A percentile compares a stretch with the other conserved stretches of the same genome.
Evolutionary conservation across 2,329 filamentous ascomycete species (phyloP).

Genomic region (Colletotrichum lindemuthianum): DNA sequence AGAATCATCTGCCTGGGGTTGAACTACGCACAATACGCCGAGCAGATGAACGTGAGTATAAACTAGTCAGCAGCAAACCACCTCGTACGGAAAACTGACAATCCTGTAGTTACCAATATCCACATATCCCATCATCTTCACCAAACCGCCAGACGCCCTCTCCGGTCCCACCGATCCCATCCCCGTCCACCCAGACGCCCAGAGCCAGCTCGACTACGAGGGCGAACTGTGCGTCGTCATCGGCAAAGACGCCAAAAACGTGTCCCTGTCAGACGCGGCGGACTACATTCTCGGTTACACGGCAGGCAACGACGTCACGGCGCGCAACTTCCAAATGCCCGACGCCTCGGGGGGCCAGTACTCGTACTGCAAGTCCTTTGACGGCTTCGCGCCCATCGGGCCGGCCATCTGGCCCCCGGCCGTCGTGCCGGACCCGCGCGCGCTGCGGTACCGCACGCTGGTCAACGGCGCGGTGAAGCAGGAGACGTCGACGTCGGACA

Average conservation of each 20-base stretch:
- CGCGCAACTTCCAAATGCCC: constrained; percentile 61
- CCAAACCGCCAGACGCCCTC: constrained; percentile 37
- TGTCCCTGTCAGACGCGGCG: constrained; percentile 56
- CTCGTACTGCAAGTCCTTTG: constrained; percentile 61
- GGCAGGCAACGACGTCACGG: constrained; percentile 63
- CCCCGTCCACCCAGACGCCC: constrained; percentile 48
- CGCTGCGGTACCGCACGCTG: constrained; percentile 35
- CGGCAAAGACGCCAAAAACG: constrained; percentile 57
- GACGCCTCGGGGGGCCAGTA: constrained; percentile 51
- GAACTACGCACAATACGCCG: constrained; percentile 42
- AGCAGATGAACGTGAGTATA: constrained; percentile 34
- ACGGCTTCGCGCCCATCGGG: constrained; percentile 62
- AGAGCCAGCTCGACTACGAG: constrained; percentile 59
- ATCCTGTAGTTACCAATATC: constrained; percentile 25
- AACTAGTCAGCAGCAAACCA: not conserved
- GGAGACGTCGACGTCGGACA: constrained; percentile 50
- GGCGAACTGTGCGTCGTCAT: constrained; percentile 62
- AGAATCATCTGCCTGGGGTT: constrained; percentile 42
- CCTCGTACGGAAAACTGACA: not conserved
- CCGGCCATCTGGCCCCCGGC: constrained; percentile 45
- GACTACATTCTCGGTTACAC: constrained; percentile 67
- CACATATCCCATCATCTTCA: constrained; percentile 36
- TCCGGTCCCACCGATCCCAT: constrained; percentile 31
- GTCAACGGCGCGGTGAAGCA: constrained; percentile 59
- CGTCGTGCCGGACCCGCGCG: constrained; percentile 41